Percentiles rank a stretch among this genome's conserved stretches.
Evolutionary conservation across 305 asterid genomes (phyloP).

Genomic region (Fraxinus sp.): DNA sequence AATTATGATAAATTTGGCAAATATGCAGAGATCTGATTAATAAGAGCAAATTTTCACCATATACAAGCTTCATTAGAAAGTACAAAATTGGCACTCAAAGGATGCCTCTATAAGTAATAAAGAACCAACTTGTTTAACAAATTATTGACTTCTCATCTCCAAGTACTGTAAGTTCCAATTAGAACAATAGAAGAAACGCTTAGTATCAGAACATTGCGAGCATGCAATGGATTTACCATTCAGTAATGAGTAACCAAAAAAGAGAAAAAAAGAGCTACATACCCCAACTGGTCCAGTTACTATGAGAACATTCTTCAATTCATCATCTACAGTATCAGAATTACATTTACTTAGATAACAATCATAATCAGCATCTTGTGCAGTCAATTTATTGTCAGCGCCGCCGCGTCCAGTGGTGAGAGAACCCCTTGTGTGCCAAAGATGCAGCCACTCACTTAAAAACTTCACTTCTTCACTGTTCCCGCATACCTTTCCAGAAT

Average conservation of each 20-base stretch:
- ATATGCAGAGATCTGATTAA: background rate
- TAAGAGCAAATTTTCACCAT: background rate
- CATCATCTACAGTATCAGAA: conserved; percentile 47
- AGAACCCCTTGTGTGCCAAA: conserved; percentile 76
- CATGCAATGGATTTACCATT: conserved; percentile 22
- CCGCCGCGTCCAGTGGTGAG: conserved; percentile 37
- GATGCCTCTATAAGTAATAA: background rate
- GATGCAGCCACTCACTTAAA: conserved; percentile 84
- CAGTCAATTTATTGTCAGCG: conserved; percentile 32
- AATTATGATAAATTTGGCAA: background rate
- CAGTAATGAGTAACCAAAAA: conserved; percentile 10
- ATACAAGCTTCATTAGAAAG: background rate
- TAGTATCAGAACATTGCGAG: background rate
- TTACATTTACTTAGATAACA: conserved; percentile 57
- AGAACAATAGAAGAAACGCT: background rate
- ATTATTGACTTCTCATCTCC: background rate
- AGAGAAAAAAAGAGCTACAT: conserved; percentile 23
- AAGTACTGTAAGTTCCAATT: background rate
- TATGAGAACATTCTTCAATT: conserved; percentile 86
- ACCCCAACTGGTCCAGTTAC: conserved; percentile 99
- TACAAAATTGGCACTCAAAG: background rate
- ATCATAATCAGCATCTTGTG: conserved; percentile 42
- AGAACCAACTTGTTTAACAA: background rate
- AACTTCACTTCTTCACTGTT: conserved; percentile 69
- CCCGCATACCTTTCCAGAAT: conserved; percentile 76